Evolutionary conservation across 2,329 filamentous ascomycete species (phyloP), one percentile per base, ranked within the genome.

Genomic region (Ophiostoma angusticollis): DNA sequence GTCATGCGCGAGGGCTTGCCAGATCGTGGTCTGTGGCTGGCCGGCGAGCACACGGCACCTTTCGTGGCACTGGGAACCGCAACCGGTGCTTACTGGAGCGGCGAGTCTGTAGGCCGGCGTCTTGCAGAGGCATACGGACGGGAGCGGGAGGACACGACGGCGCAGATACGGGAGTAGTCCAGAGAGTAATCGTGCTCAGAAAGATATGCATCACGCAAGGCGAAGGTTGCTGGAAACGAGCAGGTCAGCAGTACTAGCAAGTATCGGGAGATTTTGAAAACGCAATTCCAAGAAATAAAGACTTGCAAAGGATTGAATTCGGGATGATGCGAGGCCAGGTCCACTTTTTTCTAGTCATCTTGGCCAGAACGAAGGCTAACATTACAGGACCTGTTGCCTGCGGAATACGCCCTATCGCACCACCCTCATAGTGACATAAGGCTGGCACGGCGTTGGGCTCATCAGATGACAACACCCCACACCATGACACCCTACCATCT

Each of bases 31-130:
- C 54, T 94, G 8, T 94, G 86, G 86, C 67, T 94, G 47, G 86
- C 86, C 0, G 86, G 86, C 0, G 86, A 94, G 60, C 86, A 94
- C 60, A 93, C 85, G 17, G 80, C 84, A 39, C 86, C 87, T 5
- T 93, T 94, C 62, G 78, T 93, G 21, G 86, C 83, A 9, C 58
- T 95, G 45, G 89, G 87, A 0, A 95, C 87, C 5, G 82, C 80
- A 11, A 93, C 85, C 1, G 89, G 89, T 1, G 89, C 89, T 9
- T 95, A 85, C 57, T 93, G 84, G 84, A 85, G 82, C 55, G 87
- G 87, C 1, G 84, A 93, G 62, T 72, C 70, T 16, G 82, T 86
- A 24, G 86, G 71, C 1, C 70, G 65, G 55, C 72, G 77, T 52
- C 72, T 86, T 42, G 61, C 64, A 1, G 64, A 68, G 50, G 64